Percentiles rank a stretch among this genome's conserved stretches.
Conservation (phyloP, 352 stramenopile genomes). For the Halophytophthora polymorphica region DNA sequence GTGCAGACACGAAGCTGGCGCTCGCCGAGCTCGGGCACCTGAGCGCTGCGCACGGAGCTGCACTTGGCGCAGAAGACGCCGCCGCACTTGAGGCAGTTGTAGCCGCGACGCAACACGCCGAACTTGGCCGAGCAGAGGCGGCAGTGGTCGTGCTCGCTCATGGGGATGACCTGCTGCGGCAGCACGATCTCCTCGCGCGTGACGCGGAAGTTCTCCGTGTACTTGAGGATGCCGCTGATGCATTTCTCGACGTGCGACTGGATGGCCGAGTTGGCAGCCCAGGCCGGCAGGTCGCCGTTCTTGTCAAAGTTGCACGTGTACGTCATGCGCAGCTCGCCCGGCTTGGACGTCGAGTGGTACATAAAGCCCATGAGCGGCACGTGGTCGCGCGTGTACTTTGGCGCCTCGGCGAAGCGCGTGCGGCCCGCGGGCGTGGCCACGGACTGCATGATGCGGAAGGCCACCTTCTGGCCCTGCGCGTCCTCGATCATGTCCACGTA, state of each 20-base stretch:
- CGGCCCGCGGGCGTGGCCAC: constrained; percentile 61
- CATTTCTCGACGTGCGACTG: constrained; percentile 87
- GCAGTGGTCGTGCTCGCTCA: constrained; percentile 71
- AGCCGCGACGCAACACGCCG: constrained; percentile 59
- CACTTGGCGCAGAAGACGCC: constrained; percentile 80
- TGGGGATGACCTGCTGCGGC: constrained; percentile 69
- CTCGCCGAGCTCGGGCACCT: constrained; percentile 70
- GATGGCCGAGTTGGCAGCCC: constrained; percentile 80
- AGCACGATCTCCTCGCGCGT: constrained; percentile 71
- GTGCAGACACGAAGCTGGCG: constrained; percentile 79
- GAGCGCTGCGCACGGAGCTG: constrained; percentile 54
- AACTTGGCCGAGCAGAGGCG: constrained; percentile 77
- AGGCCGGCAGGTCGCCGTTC: constrained; percentile 78
- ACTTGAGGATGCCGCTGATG: constrained; percentile 83
- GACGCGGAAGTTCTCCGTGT: constrained; percentile 77
- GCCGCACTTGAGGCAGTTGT: constrained; percentile 86
- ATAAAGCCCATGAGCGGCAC: constrained; percentile 85
- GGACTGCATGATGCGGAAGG: constrained; percentile 83
- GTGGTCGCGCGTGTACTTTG: constrained; percentile 67
- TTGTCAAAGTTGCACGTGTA: constrained; percentile 88
- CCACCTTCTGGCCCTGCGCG: constrained; percentile 76
- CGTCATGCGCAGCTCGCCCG: constrained; percentile 77
- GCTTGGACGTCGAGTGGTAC: constrained; percentile 82
- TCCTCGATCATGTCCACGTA: constrained; percentile 90
- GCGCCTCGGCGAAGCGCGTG: constrained; percentile 50